These are phyloP conservation scores for Heimioporus sp. DNA, from an alignment of 768 basidiomycete genomes.

Conservation along the genomic window DNA sequence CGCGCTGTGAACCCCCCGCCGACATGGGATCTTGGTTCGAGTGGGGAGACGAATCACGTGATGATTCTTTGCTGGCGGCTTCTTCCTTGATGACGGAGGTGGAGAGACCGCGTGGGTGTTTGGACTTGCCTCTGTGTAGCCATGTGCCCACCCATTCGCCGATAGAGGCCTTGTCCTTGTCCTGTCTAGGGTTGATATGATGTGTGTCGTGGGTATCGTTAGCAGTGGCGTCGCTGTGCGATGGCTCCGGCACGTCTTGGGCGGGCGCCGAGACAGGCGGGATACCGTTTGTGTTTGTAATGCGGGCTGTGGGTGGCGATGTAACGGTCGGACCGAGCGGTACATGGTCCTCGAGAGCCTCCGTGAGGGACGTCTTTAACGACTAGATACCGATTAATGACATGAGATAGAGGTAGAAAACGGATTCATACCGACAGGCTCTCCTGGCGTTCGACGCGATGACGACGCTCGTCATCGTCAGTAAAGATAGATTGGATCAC, in stretches of 20 bases:
- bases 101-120: slow-evolving; percentile 22
- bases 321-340: slow-evolving; percentile 23
- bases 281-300: background rate
- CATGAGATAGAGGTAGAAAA: background rate
- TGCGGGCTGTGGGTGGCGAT: background rate
- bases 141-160: slow-evolving; percentile 80
- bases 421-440: slow-evolving; percentile 51
- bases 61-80: slow-evolving; percentile 14
- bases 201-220: slow-evolving; percentile 10
- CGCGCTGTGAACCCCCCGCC: slow-evolving; percentile 10
- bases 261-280: background rate
- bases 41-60: slow-evolving; percentile 22
- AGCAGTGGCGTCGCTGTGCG: background rate
- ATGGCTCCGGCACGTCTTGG: slow-evolving; percentile 4
- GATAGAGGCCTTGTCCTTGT: slow-evolving; percentile 39
- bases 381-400: slow-evolving; percentile 31
- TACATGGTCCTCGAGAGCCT: slow-evolving; percentile 52
- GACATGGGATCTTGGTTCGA: slow-evolving; percentile 10
- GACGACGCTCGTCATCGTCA: slow-evolving; percentile 42
- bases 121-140: slow-evolving; percentile 56
- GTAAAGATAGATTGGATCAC: slow-evolving; percentile 66
- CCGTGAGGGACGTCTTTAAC: slow-evolving; percentile 43
- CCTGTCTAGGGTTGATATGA: slow-evolving; percentile 23
- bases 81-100: slow-evolving; percentile 23
- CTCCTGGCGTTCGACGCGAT: slow-evolving; percentile 52